Base-by-base conservation (phyloP, 2,329 filamentous ascomycete species). In the Xylariaceae sp. region DNA sequence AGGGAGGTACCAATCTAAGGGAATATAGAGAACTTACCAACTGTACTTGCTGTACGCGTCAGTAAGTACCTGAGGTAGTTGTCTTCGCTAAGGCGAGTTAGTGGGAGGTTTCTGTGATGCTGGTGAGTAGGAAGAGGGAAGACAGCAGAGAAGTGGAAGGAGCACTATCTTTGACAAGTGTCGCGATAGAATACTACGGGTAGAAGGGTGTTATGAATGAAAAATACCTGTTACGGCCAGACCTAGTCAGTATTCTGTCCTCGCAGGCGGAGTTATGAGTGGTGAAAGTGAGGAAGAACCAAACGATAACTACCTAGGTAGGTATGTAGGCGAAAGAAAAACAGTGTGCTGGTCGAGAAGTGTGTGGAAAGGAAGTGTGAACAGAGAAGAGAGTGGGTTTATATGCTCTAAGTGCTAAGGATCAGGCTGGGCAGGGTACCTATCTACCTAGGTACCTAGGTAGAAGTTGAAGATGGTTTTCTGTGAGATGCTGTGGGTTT, bases 11-110 rank as follows among this genome's bases (percentile, higher is more conserved):
- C n/a, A n/a, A n/a, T n/a, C n/a, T n/a, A n/a, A n/a, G n/a, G n/a
- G n/a, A n/a, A n/a, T n/a, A n/a, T n/a, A n/a, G n/a, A n/a, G n/a
- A 4, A 52, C 49, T 36, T 52, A 52, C 49, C 6, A 2, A 5
- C 8, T 36, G 21, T 12, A 23, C 26, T 26, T 17, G 12, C 8
- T 12, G 49, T 29, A 12, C 7, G 12, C 16, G n/a, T 39, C 4
- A 16, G 21, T n/a, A 7, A 19, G 11, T 36, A 8, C 5, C 12
- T n/a, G 19, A n/a, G n/a, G n/a, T n/a, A n/a, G n/a, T n/a, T n/a
- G n/a, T n/a, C n/a, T n/a, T 34, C 16, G 28, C 37, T 34, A n/a
- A n/a, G 28, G 12, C 14, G 16, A 44, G 39, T 36, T 12, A 29
- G 16, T 37, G 31, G 7, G 6, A 6, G n/a, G 11, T 2, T 34